Conservation (phyloP, 2,329 filamentous ascomycete genomes). For the Talaromyces sp. region DNA sequence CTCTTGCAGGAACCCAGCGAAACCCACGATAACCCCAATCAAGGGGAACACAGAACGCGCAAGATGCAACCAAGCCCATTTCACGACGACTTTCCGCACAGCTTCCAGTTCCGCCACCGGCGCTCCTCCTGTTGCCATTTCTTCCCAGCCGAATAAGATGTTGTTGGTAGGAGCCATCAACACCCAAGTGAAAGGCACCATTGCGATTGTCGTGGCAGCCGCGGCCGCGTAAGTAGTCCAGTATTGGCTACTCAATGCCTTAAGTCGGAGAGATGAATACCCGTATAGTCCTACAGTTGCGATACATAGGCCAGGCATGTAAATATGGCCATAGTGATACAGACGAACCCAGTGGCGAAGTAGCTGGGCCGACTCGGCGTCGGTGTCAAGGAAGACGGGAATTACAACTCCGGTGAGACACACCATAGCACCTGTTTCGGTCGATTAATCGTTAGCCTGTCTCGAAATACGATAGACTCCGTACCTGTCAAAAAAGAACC, state of each 20-base stretch:
- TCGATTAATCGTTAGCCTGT: neutral
- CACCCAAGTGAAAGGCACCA: conserved; percentile 40
- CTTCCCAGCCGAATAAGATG: conserved; percentile 23
- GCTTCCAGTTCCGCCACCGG: neutral
- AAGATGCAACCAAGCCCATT: conserved; percentile 28
- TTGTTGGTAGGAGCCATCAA: conserved; percentile 37
- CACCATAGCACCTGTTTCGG: neutral
- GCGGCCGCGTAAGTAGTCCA: conserved; percentile 23
- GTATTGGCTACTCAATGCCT: neutral
- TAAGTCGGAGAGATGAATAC: conserved; percentile 18
- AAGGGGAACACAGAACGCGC: conserved; percentile 8
- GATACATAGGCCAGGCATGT: conserved; percentile 29
- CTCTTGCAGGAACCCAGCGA: neutral
- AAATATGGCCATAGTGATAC: conserved; percentile 34
- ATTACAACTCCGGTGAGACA: conserved; percentile 14
- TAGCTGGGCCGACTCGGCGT: conserved; percentile 24
- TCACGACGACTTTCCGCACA: conserved; percentile 22
- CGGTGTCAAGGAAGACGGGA: conserved; percentile 16
- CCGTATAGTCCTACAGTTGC: conserved; percentile 26
- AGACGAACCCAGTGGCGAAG: conserved; percentile 32
- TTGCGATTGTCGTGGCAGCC: conserved; percentile 28
- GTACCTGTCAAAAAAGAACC: neutral
- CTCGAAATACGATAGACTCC: neutral
- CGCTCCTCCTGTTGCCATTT: neutral
- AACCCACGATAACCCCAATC: conserved; percentile 15